These are phyloP conservation scores for Phytopythium kandeliae DNA, from an alignment of 352 stramenopile genomes.

Conservation along the genomic window DNA sequence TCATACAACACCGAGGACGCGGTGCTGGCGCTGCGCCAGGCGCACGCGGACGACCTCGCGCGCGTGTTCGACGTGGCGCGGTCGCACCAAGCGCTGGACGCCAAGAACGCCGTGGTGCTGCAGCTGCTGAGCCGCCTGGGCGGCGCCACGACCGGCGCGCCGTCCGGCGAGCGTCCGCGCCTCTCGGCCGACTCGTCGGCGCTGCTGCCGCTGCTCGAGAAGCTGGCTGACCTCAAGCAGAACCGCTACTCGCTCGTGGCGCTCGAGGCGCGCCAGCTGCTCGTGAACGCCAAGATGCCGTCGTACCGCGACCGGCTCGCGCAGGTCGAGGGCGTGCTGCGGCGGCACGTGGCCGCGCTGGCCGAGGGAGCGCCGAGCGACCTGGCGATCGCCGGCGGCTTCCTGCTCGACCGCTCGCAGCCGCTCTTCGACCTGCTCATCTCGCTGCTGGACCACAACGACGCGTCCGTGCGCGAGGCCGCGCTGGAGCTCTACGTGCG, in stretches of 20 bases:
- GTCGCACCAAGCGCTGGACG: slow-evolving; percentile 88
- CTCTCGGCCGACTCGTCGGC: slow-evolving; percentile 52
- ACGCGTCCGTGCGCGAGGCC: slow-evolving; percentile 58
- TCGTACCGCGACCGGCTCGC: slow-evolving; percentile 90
- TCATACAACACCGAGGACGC: slow-evolving; percentile 82
- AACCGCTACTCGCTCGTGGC: slow-evolving; percentile 92
- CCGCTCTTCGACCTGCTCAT: slow-evolving; percentile 84
- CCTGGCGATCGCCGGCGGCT: slow-evolving; percentile 46
- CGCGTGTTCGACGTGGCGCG: slow-evolving; percentile 88
- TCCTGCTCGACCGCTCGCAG: slow-evolving; percentile 77
- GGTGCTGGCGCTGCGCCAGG: slow-evolving; percentile 83
- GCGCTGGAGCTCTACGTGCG: slow-evolving; percentile 81
- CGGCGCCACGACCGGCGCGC: background rate
- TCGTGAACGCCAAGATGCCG: slow-evolving; percentile 97
- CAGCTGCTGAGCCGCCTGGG: slow-evolving; percentile 56
- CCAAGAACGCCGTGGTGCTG: slow-evolving; percentile 80
- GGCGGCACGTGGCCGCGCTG: slow-evolving; percentile 50
- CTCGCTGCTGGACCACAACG: slow-evolving; percentile 66
- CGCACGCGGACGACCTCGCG: slow-evolving; percentile 83
- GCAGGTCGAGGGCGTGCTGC: slow-evolving; percentile 72
- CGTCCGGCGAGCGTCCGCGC: slow-evolving; percentile 27
- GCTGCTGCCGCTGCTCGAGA: slow-evolving; percentile 82
- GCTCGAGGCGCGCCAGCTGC: slow-evolving; percentile 92
- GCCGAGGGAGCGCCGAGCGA: slow-evolving; percentile 25
- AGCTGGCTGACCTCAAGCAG: slow-evolving; percentile 84